Percentiles rank a stretch among this genome's conserved stretches.
Conservation (phyloP, 495 filamentous ascomycete species). For the Talaromyces wortmannii region DNA sequence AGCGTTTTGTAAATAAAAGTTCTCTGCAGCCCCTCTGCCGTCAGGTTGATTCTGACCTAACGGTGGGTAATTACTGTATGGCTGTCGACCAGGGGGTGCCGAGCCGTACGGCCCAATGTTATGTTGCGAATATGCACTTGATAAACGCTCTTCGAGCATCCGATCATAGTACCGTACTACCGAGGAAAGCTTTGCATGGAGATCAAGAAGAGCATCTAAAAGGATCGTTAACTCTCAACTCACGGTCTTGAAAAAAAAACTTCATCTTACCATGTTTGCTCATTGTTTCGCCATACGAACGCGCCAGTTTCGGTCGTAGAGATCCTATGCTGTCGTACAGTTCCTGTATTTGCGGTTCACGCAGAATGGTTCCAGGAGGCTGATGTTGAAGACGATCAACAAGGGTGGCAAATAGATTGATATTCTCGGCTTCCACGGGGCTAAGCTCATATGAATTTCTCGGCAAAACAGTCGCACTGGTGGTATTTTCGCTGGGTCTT, state of each 20-base stretch:
- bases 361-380: constrained; percentile 86
- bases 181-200: constrained; percentile 91
- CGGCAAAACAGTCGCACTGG: constrained; percentile 42
- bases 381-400: constrained; percentile 95
- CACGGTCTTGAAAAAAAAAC: not conserved
- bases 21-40: constrained; percentile 56
- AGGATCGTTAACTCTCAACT: constrained; percentile 17
- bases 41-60: constrained; percentile 46
- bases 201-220: constrained; percentile 77
- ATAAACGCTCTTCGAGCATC: constrained; percentile 93
- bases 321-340: constrained; percentile 94
- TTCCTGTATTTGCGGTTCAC: constrained; percentile 97
- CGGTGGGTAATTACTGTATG: constrained; percentile 59
- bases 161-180: constrained; percentile 98
- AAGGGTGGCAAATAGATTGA: constrained; percentile 90
- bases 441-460: constrained; percentile 94
- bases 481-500: constrained; percentile 13
- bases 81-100: constrained; percentile 41
- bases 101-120: constrained; percentile 39
- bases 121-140: constrained; percentile 85
- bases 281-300: constrained; percentile 98
- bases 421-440: constrained; percentile 91
- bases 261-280: constrained; percentile 83
- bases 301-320: constrained; percentile 85
- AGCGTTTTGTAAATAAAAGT: constrained; percentile 68